These are phyloP conservation scores for Corynascus novoguineensis DNA, from an alignment of 495 filamentous ascomycete species.

Conservation along the genomic window DNA sequence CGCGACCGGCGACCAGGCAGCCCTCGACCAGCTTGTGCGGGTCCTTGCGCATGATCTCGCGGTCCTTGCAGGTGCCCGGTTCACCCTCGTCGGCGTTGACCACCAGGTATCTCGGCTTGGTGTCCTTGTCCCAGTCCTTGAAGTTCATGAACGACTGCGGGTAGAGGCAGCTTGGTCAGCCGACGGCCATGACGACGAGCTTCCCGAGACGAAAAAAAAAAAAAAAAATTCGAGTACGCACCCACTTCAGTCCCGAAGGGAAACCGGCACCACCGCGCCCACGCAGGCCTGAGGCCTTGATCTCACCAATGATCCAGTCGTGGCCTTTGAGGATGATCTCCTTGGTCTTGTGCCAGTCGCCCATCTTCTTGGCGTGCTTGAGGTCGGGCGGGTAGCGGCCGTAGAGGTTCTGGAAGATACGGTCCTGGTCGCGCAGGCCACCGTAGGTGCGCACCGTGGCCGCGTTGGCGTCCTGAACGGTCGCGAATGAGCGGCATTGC, in stretches of 20 bases:
- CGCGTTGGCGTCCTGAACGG: slow-evolving; percentile 78
- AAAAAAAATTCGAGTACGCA: slow-evolving; percentile 37
- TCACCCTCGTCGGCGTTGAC: slow-evolving; percentile 99
- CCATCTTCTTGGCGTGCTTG: slow-evolving; percentile 94
- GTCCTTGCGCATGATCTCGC: slow-evolving; percentile 99
- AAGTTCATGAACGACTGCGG: slow-evolving; percentile 97
- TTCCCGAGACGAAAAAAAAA: neutral
- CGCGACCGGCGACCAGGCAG: slow-evolving; percentile 90
- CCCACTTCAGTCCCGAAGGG: slow-evolving; percentile 98
- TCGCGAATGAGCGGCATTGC: slow-evolving; percentile 57
- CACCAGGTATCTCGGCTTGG: slow-evolving; percentile 89
- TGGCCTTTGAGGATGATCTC: slow-evolving; percentile 95
- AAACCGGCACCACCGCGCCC: slow-evolving; percentile 97
- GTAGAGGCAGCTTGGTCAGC: slow-evolving; percentile 21
- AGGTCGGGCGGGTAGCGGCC: slow-evolving; percentile 84
- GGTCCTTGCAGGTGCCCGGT: slow-evolving; percentile 98
- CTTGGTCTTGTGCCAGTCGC: slow-evolving; percentile 99
- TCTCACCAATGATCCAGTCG: slow-evolving; percentile 96
- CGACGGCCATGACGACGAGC: slow-evolving; percentile 1
- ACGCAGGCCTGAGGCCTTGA: slow-evolving; percentile 92
- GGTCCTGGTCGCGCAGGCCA: slow-evolving; percentile 86
- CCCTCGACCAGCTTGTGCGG: slow-evolving; percentile 98
- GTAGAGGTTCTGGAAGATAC: slow-evolving; percentile 98
- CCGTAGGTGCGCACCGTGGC: slow-evolving; percentile 70
- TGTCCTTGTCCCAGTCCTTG: slow-evolving; percentile 99